Percentiles rank a stretch among this genome's conserved stretches.
phyloP scores from a whole-genome alignment of 1,284 basidiomycete species.

The Austropuccinia psidii region DNA sequence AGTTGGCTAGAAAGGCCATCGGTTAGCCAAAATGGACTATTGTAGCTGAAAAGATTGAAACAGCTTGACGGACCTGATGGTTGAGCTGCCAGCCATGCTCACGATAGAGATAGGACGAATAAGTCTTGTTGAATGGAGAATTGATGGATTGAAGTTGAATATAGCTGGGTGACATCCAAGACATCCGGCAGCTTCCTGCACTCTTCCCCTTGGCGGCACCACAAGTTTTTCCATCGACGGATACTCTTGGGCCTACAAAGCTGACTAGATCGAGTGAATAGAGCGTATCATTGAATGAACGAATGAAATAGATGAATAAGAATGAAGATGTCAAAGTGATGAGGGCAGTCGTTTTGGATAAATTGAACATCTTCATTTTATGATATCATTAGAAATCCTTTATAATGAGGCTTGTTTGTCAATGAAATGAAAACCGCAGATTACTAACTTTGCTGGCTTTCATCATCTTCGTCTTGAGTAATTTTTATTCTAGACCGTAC shows the following conservation, averaged over 20 bases:
- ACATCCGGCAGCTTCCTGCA: conserved; percentile 70
- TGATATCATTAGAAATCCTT: too few relatives aligned
- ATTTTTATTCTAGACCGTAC: too few relatives aligned
- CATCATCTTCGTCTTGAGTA: too few relatives aligned
- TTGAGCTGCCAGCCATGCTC: conserved; percentile 73
- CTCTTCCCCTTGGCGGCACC: conserved; percentile 10
- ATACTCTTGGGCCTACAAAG: conserved; percentile 14
- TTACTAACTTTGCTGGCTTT: too few relatives aligned
- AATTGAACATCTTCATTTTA: too few relatives aligned
- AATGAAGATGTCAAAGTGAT: not conserved
- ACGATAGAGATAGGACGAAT: conserved; percentile 80
- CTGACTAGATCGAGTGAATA: conserved; percentile 7
- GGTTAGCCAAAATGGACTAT: conserved; percentile 3
- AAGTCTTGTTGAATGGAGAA: conserved; percentile 54
- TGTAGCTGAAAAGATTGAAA: not conserved
- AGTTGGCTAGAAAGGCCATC: conserved; percentile 48
- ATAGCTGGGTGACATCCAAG: conserved; percentile 92
- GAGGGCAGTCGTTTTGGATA: too few relatives aligned
- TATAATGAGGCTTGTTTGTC: too few relatives aligned
- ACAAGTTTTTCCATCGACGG: not conserved
- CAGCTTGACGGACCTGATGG: conserved; percentile 52
- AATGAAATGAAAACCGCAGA: too few relatives aligned
- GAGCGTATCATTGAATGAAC: conserved; percentile 24
- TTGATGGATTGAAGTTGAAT: conserved; percentile 56
- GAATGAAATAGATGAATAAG: not conserved